These are phyloP conservation scores for Populus simonii DNA, from an alignment of 345 rosid species.

Conservation along the genomic window DNA sequence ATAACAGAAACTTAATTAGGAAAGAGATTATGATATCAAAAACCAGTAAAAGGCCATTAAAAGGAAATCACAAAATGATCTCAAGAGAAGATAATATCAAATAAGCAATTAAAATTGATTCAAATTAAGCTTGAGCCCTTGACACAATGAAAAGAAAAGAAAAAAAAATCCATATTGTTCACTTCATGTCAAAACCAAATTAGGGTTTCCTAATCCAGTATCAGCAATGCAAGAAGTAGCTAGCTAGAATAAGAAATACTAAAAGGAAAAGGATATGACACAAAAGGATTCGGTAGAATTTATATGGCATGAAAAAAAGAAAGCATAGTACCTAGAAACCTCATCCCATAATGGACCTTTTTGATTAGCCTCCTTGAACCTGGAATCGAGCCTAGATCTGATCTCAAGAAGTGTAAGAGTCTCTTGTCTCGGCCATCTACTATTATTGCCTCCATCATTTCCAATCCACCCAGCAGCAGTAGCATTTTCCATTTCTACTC, in stretches of 20 bases:
- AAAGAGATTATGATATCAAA: not conserved
- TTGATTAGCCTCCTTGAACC: conserved; percentile 93
- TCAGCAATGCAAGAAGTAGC: not conserved
- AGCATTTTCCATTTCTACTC: conserved; percentile 9
- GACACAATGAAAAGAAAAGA: not conserved
- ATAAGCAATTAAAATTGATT: not conserved
- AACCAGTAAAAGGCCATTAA: not conserved
- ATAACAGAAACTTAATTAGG: not conserved
- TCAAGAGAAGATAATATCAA: not conserved
- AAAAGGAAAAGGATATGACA: not conserved
- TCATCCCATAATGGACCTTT: conserved; percentile 97
- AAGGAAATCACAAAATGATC: not conserved
- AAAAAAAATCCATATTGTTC: not conserved
- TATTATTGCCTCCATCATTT: conserved; percentile 46
- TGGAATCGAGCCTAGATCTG: conserved; percentile 93
- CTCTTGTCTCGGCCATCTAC: conserved; percentile 98
- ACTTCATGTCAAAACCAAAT: not conserved
- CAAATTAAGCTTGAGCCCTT: not conserved
- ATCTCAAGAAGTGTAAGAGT: conserved; percentile 91
- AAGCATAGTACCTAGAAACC: conserved; percentile 68
- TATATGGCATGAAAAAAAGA: not conserved
- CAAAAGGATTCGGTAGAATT: not conserved
- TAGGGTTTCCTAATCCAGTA: conserved; percentile 12
- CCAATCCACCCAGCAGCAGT: conserved; percentile 20
- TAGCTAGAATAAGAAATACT: not conserved